phyloP scores from a whole-genome alignment of 2,329 filamentous ascomycete species.

The Rosellinia necatrix region DNA sequence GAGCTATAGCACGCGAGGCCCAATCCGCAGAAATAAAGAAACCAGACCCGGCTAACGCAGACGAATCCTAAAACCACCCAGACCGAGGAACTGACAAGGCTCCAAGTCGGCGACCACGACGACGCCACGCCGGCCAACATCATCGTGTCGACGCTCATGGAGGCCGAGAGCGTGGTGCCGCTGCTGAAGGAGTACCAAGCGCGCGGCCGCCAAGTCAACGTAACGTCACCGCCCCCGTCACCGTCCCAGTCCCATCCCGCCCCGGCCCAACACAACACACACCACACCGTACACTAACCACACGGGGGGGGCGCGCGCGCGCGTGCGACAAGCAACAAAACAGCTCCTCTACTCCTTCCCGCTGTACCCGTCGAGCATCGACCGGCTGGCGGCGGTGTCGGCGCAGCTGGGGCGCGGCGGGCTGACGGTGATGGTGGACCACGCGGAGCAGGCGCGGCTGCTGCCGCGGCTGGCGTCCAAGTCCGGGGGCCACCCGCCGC shows the following conservation, averaged over 20 bases:
- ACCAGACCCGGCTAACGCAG: conserved; percentile 18
- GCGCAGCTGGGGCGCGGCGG: conserved; percentile 58
- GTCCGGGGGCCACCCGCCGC: conserved; percentile 54
- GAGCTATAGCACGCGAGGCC: not conserved
- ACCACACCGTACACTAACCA: too few species aligned
- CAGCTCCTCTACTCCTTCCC: conserved; percentile 77
- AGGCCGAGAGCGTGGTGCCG: conserved; percentile 69
- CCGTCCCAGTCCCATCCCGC: too few species aligned
- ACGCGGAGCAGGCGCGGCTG: conserved; percentile 61
- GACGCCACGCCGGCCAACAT: conserved; percentile 58
- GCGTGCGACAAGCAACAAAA: too few species aligned
- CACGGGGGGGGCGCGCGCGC: too few species aligned
- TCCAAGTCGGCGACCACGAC: conserved; percentile 71
- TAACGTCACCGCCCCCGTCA: too few species aligned
- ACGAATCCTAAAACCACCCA: conserved; percentile 38
- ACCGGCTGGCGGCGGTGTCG: conserved; percentile 63
- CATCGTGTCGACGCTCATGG: conserved; percentile 74
- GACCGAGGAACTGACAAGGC: conserved; percentile 67
- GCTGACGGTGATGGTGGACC: conserved; percentile 72
- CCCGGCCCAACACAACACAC: too few species aligned
- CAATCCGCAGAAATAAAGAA: not conserved
- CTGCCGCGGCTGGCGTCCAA: conserved; percentile 49
- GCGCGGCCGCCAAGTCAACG: conserved; percentile 61
- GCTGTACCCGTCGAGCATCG: conserved; percentile 62
- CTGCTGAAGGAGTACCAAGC: conserved; percentile 62